Conservation (phyloP, 495 filamentous ascomycete species). For the Talaromyces ruber region DNA sequence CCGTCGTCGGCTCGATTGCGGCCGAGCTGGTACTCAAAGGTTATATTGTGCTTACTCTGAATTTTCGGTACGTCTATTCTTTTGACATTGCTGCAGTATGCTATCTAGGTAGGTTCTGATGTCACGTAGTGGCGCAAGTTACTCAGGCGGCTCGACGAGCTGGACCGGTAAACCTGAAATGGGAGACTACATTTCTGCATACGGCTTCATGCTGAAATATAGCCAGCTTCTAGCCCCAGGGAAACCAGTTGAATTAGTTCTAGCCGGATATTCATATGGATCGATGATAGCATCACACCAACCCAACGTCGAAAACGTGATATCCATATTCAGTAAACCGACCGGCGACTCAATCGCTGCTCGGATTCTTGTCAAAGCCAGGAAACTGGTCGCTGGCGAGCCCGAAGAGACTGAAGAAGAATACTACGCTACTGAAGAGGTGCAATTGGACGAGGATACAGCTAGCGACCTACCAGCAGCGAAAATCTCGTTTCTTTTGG, state of each 20-base stretch:
- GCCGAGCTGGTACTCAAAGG: slow-evolving; percentile 55
- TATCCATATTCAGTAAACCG: slow-evolving; percentile 47
- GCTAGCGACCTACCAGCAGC: slow-evolving; percentile 12
- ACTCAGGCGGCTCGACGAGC: slow-evolving; percentile 65
- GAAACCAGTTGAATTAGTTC: slow-evolving; percentile 34
- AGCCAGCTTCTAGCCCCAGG: slow-evolving; percentile 32
- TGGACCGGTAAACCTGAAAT: slow-evolving; percentile 79
- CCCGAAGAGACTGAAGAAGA: neutral
- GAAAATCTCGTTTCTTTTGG: slow-evolving; percentile 59
- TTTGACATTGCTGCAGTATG: neutral
- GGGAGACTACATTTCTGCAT: slow-evolving; percentile 71
- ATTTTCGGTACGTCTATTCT: slow-evolving; percentile 61
- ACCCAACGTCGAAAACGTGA: slow-evolving; percentile 50
- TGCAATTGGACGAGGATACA: neutral
- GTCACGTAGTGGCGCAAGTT: slow-evolving; percentile 60
- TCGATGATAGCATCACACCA: slow-evolving; percentile 69
- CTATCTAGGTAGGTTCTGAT: neutral
- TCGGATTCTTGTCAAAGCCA: slow-evolving; percentile 60
- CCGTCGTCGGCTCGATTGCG: slow-evolving; percentile 56
- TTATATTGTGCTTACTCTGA: slow-evolving; percentile 80
- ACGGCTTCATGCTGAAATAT: slow-evolving; percentile 69
- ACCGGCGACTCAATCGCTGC: slow-evolving; percentile 43
- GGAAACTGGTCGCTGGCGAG: slow-evolving; percentile 37
- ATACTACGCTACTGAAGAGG: neutral
- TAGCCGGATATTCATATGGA: slow-evolving; percentile 90